Percentiles rank a stretch among this genome's conserved stretches.
Evolutionary conservation across 495 filamentous ascomycete species (phyloP).

Genomic region (Entonaema liquescens): DNA sequence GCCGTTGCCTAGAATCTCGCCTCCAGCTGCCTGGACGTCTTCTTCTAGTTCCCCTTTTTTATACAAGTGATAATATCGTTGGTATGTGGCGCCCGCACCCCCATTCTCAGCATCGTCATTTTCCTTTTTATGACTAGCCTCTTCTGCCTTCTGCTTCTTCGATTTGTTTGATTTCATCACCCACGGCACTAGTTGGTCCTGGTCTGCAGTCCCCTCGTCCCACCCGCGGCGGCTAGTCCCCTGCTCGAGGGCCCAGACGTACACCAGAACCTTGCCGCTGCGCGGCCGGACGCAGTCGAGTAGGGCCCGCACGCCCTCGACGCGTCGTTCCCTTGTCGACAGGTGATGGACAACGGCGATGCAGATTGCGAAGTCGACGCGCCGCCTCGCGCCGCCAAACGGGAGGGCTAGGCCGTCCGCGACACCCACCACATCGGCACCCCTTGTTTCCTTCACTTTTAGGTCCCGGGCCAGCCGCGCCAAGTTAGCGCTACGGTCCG

Average conservation of each 20-base stretch:
- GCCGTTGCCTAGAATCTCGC: constrained; percentile 77
- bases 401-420: constrained; percentile 76
- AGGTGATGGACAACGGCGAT: constrained; percentile 96
- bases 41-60: constrained; percentile 84
- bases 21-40: constrained; percentile 79
- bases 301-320: constrained; percentile 76
- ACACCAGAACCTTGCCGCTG: constrained; percentile 77
- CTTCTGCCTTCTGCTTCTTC: constrained; percentile 41
- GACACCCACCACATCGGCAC: constrained; percentile 60
- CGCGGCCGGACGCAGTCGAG: constrained; percentile 67
- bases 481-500: constrained; percentile 84
- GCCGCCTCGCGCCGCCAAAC: constrained; percentile 63
- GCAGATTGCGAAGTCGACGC: constrained; percentile 92
- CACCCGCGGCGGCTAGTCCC: constrained; percentile 88
- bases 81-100: constrained; percentile 64
- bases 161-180: constrained; percentile 66
- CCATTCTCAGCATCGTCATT: constrained; percentile 12
- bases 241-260: constrained; percentile 98
- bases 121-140: constrained; percentile 22
- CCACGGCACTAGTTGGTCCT: constrained; percentile 98
- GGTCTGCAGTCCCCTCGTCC: constrained; percentile 78
- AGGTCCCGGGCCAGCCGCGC: constrained; percentile 74
- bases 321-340: constrained; percentile 78
- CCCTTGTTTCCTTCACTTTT: constrained; percentile 54
- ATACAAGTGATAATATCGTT: constrained; percentile 96